These are phyloP conservation scores for Sphagnum contortum DNA, from an alignment of 225 moss, liverwort and hornwort species.

Conservation along the genomic window DNA sequence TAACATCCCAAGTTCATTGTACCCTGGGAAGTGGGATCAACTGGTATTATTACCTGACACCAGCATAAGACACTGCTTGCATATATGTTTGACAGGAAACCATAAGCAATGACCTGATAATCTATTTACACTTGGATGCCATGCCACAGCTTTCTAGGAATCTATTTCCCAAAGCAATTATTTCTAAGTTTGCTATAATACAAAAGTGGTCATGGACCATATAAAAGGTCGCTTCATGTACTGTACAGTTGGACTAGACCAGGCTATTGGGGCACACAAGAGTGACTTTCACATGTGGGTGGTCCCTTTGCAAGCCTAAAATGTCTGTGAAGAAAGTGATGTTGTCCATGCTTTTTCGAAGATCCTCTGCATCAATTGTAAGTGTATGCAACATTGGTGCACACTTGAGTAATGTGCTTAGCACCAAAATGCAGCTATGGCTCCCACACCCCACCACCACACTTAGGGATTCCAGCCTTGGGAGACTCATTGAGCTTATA, in stretches of 20 bases:
- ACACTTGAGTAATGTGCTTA: constrained; percentile 49
- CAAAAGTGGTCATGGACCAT: too few relatives aligned
- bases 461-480: constrained; percentile 34
- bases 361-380: constrained; percentile 40
- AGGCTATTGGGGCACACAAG: constrained; percentile 39
- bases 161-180: constrained; percentile 21
- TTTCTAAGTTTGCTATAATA: neutral
- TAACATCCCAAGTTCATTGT: too few relatives aligned
- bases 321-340: constrained; percentile 37
- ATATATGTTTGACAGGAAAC: constrained; percentile 14
- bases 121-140: constrained; percentile 33
- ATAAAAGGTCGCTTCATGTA: too few relatives aligned
- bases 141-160: constrained; percentile 21
- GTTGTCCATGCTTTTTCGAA: constrained; percentile 54
- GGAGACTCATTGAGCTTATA: constrained; percentile 37
- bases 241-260: constrained; percentile 24
- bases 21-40: too few relatives aligned
- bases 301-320: constrained; percentile 46
- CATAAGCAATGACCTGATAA: constrained; percentile 17
- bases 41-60: too few relatives aligned
- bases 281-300: constrained; percentile 39
- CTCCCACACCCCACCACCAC: constrained; percentile 38
- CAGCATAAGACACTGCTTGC: too few relatives aligned
- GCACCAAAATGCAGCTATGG: constrained; percentile 44
- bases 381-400: constrained; percentile 40